phyloP scores from a whole-genome alignment of 345 rosid species.

The Populus ilicifolia region DNA sequence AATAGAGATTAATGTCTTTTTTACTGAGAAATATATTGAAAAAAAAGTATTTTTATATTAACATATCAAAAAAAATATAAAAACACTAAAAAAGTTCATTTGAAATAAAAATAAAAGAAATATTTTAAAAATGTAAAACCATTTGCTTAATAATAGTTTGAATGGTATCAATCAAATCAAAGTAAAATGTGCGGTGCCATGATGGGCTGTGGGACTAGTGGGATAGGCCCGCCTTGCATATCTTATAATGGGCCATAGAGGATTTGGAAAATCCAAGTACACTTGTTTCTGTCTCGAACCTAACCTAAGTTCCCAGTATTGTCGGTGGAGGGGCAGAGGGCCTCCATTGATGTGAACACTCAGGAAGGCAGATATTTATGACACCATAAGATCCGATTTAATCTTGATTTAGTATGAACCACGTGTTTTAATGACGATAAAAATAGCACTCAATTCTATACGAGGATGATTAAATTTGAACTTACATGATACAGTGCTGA shows the following conservation, averaged over 20 bases:
- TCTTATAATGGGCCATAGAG: not conserved
- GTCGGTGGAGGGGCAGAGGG: no score
- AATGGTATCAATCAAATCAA: not conserved
- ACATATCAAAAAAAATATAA: no score
- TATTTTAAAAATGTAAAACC: no score
- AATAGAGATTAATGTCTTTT: accelerated
- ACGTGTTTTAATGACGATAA: no score
- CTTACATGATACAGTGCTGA: not conserved
- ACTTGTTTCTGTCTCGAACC: not conserved
- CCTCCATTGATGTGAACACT: not conserved
- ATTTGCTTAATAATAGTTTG: not conserved
- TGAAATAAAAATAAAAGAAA: no score
- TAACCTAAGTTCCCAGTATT: not conserved
- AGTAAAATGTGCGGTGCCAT: not conserved
- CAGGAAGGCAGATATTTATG: no score
- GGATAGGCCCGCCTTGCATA: not conserved
- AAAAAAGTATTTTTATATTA: no score
- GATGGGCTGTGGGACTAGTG: not conserved
- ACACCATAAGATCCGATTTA: no score
- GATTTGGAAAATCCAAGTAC: not conserved
- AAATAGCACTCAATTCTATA: no score
- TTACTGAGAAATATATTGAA: accelerated
- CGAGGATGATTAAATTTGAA: not conserved
- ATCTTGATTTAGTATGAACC: no score
- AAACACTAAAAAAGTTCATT: no score